These are phyloP conservation scores for Sophora flavescens DNA, from an alignment of 306 rosid genomes.

Conservation along the genomic window DNA sequence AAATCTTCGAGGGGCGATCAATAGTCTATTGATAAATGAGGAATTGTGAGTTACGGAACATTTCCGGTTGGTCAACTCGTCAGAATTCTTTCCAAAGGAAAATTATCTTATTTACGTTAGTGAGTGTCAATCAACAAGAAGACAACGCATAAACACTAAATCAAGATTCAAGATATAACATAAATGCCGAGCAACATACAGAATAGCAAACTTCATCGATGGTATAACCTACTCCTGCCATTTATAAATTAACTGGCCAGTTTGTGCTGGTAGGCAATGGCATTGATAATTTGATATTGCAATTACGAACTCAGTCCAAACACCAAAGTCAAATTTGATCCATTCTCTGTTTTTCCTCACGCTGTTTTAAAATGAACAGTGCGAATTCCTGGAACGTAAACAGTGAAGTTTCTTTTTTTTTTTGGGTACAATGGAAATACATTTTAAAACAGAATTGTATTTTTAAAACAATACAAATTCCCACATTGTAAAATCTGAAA, in stretches of 20 bases:
- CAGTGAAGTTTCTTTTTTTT: background rate
- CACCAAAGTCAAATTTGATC: background rate
- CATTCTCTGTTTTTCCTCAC: background rate
- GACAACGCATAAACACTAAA: background rate
- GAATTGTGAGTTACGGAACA: background rate
- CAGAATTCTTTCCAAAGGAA: background rate
- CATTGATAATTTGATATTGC: no score
- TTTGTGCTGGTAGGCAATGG: background rate
- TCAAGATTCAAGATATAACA: background rate
- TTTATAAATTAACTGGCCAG: background rate
- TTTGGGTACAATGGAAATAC: background rate
- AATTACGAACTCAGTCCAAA: no score
- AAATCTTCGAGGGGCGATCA: background rate
- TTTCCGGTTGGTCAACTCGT: background rate
- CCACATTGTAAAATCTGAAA: background rate
- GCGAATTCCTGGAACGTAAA: constrained; percentile 6
- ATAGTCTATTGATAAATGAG: no score
- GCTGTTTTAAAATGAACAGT: background rate
- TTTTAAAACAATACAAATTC: background rate
- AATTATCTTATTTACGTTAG: background rate
- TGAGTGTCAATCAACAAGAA: background rate
- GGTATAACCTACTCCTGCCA: no score
- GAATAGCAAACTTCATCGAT: background rate
- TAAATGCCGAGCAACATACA: background rate
- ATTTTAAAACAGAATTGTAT: background rate